Percentiles rank a stretch among this genome's conserved stretches.
Evolutionary conservation across 345 rosid genomes (phyloP).

Genomic region (Camelina hispida): DNA sequence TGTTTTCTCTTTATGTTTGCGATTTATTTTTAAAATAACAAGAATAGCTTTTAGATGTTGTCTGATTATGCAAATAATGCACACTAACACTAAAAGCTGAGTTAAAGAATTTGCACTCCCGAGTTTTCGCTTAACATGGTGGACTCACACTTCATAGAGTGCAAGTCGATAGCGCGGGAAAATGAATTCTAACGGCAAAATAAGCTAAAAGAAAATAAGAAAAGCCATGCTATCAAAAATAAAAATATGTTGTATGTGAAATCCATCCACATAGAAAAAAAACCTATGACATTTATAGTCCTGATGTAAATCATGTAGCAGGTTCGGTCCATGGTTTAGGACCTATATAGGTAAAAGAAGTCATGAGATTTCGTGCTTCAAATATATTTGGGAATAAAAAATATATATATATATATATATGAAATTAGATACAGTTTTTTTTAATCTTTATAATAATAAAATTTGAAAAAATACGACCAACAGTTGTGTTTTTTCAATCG

Average conservation of each 20-base stretch:
- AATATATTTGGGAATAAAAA: not conserved
- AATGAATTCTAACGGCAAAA: not conserved
- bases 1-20: slow-evolving; percentile 12
- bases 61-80: slow-evolving; percentile 18
- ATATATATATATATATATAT: not conserved
- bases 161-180: slow-evolving; percentile 13
- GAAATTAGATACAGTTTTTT: too few relatives aligned
- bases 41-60: not conserved
- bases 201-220: not conserved
- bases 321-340: not conserved
- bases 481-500: too few relatives aligned
- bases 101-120: slow-evolving; percentile 10
- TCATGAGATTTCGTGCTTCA: not conserved
- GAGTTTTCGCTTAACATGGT: slow-evolving; percentile 32
- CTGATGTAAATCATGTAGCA: not conserved
- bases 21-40: not conserved
- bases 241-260: not conserved
- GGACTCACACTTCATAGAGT: not conserved
- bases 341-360: not conserved
- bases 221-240: not conserved
- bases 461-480: too few relatives aligned
- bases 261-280: not conserved
- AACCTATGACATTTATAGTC: not conserved
- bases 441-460: too few relatives aligned
- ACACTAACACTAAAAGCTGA: slow-evolving; percentile 23